A percentile compares a stretch with the other conserved stretches of the same genome.
Conservation (phyloP, 208 protist species). For the Crithidia mellificae region DNA sequence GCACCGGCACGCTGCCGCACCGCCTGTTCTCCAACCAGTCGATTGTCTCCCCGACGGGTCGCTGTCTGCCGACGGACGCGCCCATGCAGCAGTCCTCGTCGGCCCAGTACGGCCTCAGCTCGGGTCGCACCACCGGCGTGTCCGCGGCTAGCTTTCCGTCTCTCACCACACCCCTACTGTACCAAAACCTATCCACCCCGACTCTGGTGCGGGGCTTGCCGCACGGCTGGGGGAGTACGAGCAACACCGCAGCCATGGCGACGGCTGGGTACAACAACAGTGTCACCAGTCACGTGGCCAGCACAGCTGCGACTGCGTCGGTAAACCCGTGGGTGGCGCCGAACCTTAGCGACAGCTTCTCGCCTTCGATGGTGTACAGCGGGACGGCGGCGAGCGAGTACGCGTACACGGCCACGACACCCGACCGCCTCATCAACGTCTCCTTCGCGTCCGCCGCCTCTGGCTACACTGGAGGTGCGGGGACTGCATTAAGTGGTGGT, state of each 20-base stretch:
- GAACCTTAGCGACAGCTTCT: conserved; percentile 12
- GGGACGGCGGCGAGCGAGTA: not conserved
- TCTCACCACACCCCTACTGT: not conserved
- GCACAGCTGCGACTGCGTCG: not conserved
- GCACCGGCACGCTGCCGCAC: not conserved
- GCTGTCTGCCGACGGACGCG: not conserved
- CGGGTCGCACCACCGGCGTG: not conserved
- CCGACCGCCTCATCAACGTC: not conserved
- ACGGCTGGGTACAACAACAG: no score
- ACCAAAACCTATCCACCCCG: not conserved
- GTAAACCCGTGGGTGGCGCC: not conserved
- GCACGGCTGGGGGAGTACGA: not conserved
- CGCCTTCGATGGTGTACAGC: conserved; percentile 4
- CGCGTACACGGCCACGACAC: not conserved
- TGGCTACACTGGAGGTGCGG: not conserved
- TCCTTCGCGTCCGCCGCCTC: not conserved
- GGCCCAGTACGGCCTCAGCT: conserved; percentile 16
- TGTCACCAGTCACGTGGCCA: no score
- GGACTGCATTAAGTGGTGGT: not conserved
- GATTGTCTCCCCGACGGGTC: conserved; percentile 1
- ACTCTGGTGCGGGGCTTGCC: not conserved
- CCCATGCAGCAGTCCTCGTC: conserved; percentile 1
- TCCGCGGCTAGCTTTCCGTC: conserved; percentile 3
- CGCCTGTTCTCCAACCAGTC: not conserved
- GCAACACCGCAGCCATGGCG: no score